Conservation (phyloP, 179 eudicot species). For the Sideroxylon spinosum region DNA sequence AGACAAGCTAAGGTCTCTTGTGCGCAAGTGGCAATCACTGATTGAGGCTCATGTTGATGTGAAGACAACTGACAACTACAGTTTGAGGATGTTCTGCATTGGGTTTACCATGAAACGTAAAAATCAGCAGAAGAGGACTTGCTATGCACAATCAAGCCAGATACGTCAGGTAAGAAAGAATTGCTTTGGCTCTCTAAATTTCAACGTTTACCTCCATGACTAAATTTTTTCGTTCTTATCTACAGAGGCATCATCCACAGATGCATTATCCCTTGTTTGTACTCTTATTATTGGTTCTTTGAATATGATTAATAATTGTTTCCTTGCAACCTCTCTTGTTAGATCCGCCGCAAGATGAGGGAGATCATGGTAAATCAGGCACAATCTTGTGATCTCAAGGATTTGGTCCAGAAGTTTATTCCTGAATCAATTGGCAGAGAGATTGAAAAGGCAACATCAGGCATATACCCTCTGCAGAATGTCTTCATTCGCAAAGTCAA, state of each 20-base stretch:
- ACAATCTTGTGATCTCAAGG: constrained; percentile 76
- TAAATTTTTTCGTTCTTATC: neutral
- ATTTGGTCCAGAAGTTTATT: constrained; percentile 70
- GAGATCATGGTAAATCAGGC: constrained; percentile 88
- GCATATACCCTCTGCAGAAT: constrained; percentile 68
- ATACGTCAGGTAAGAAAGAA: constrained; percentile 51
- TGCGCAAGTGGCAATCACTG: constrained; percentile 85
- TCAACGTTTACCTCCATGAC: neutral
- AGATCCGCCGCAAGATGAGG: constrained; percentile 86
- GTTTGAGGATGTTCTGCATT: constrained; percentile 81
- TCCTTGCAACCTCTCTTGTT: neutral
- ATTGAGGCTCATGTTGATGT: constrained; percentile 96
- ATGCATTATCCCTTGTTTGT: neutral
- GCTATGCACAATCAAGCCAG: constrained; percentile 90
- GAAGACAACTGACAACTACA: constrained; percentile 76
- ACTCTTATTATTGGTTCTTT: neutral
- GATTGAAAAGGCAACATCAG: constrained; percentile 77
- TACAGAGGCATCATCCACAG: no score
- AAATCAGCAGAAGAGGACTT: constrained; percentile 83
- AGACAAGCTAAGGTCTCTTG: constrained; percentile 84
- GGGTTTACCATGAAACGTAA: constrained; percentile 89
- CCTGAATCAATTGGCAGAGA: constrained; percentile 83
- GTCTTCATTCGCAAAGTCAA: constrained; percentile 61
- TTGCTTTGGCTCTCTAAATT: neutral
- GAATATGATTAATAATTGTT: neutral